Evolutionary conservation across 192 early-diverging fungal species (phyloP).

Genomic region (Diversispora epigaea): DNA sequence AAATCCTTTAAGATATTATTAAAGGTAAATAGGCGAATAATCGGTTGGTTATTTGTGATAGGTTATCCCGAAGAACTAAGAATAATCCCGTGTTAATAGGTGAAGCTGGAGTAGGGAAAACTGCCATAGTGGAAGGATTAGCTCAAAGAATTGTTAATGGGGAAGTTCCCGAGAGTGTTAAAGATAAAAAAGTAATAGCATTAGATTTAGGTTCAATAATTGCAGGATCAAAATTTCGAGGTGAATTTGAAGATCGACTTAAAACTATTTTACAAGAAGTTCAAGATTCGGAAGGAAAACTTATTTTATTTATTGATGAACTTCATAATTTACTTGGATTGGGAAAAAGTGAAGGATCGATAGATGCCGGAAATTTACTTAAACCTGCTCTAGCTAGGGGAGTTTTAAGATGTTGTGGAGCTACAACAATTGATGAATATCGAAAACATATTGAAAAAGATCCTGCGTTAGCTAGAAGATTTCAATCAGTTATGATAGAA

Average conservation of each 20-base stretch:
- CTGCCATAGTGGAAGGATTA: slow-evolving; percentile 88
- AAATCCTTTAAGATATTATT: background rate
- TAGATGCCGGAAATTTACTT: slow-evolving; percentile 79
- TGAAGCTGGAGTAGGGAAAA: slow-evolving; percentile 79
- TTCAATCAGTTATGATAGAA: slow-evolving; percentile 71
- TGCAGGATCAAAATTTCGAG: slow-evolving; percentile 93
- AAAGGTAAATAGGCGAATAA: background rate
- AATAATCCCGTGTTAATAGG: slow-evolving; percentile 90
- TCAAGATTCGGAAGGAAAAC: slow-evolving; percentile 64
- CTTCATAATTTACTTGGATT: slow-evolving; percentile 73
- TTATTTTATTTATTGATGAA: slow-evolving; percentile 82
- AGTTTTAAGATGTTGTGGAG: slow-evolving; percentile 69
- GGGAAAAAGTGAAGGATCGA: slow-evolving; percentile 72
- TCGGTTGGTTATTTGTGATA: slow-evolving; percentile 70
- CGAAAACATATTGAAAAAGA: slow-evolving; percentile 75
- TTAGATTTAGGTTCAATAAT: slow-evolving; percentile 64
- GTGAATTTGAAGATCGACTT: slow-evolving; percentile 79
- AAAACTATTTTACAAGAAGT: slow-evolving; percentile 75
- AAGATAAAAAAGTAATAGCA: background rate
- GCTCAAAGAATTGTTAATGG: slow-evolving; percentile 89
- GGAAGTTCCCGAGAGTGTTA: slow-evolving; percentile 74
- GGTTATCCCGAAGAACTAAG: slow-evolving; percentile 85
- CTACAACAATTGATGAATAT: slow-evolving; percentile 81
- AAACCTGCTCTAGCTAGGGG: slow-evolving; percentile 80
- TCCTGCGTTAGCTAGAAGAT: slow-evolving; percentile 72